These are phyloP conservation scores for Fusarium phyllophilum DNA, from an alignment of 2,329 filamentous ascomycete species.

Conservation along the genomic window DNA sequence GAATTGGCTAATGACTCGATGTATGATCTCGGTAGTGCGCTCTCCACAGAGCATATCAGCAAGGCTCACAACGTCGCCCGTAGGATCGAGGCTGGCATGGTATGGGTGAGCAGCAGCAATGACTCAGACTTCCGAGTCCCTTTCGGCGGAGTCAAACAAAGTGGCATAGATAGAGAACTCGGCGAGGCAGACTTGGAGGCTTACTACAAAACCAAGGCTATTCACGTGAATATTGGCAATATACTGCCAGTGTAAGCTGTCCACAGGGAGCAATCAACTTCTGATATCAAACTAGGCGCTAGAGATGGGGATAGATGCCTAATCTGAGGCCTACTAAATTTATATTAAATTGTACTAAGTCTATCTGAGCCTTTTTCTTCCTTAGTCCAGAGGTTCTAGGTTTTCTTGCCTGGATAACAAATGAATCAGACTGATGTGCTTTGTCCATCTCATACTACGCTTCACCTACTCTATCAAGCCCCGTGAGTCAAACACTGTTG, in stretches of 20 bases:
- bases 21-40: neutral
- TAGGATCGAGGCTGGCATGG: neutral
- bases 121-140: neutral
- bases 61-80: neutral
- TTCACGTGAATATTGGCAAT: constrained; percentile 1
- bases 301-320: neutral
- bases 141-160: constrained; percentile 3
- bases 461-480: neutral
- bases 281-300: neutral
- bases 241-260: neutral
- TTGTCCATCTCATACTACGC: neutral
- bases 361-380: too few relatives aligned
- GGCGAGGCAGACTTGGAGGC: neutral
- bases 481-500: neutral
- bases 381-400: too few relatives aligned
- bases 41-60: neutral
- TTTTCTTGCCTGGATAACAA: neutral
- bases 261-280: neutral
- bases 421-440: neutral
- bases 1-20: neutral
- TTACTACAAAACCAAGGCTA: neutral
- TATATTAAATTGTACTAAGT: neutral
- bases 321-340: neutral
- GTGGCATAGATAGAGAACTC: constrained; percentile 1
- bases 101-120: constrained; percentile 1